Percentiles rank a stretch among this genome's conserved stretches.
Evolutionary conservation across 2,329 filamentous ascomycete genomes (phyloP).

Genomic region (Kalmusia sp.): DNA sequence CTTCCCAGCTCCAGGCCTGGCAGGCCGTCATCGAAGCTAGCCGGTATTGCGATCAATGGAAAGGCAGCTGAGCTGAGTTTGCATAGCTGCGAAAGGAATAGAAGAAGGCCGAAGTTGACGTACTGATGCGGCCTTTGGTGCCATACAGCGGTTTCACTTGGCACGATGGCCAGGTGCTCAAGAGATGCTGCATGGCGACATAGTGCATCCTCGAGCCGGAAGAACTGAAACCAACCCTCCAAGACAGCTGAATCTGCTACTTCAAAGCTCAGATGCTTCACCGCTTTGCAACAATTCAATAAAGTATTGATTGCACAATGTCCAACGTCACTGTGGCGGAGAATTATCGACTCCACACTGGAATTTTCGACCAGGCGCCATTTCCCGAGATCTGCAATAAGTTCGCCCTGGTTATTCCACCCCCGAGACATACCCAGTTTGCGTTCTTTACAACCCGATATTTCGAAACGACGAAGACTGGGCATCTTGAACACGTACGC

Average conservation of each 20-base stretch:
- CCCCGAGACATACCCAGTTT: neutral
- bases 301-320: neutral
- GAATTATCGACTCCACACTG: neutral
- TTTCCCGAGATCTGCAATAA: neutral
- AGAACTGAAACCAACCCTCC: neutral
- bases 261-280: neutral
- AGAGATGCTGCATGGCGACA: conserved; percentile 6
- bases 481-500: conserved; percentile 6
- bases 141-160: neutral
- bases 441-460: neutral
- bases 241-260: neutral
- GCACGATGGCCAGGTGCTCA: neutral
- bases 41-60: neutral
- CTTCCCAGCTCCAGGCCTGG: neutral
- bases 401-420: neutral
- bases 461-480: conserved; percentile 3
- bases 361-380: neutral
- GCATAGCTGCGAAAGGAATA: neutral
- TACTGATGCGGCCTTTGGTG: neutral
- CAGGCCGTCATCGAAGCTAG: neutral
- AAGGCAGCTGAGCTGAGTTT: neutral
- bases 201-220: conserved; percentile 4
- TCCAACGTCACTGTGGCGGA: neutral
- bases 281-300: conserved; percentile 3
- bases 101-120: neutral